Evolutionary conservation across 192 early-diverging fungal genomes (phyloP).

Genomic region (Powellomyces hirtus): DNA sequence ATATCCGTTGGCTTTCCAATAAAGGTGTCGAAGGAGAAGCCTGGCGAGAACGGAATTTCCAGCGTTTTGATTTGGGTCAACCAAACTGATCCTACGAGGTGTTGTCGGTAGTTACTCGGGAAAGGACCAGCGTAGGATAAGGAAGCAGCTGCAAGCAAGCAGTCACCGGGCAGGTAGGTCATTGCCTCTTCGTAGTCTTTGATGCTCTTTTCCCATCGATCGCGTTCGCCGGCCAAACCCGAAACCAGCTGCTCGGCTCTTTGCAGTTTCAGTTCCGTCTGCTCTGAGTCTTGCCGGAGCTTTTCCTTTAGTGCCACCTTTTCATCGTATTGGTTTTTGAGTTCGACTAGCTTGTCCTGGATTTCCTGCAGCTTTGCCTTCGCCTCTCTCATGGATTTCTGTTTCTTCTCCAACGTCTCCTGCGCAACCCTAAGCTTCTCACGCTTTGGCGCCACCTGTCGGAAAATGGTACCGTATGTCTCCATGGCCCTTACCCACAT

Average conservation of each 20-base stretch:
- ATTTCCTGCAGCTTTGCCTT: constrained; percentile 61
- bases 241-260: constrained; percentile 59
- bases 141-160: constrained; percentile 57
- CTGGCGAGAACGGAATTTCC: constrained; percentile 56
- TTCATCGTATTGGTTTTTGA: constrained; percentile 61
- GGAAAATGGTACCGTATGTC: constrained; percentile 56
- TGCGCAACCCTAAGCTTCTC: constrained; percentile 55
- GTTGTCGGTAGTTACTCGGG: constrained; percentile 54
- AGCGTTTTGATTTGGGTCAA: constrained; percentile 54
- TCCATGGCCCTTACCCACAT: constrained; percentile 66
- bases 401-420: constrained; percentile 61
- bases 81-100: constrained; percentile 48
- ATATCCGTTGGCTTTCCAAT: constrained; percentile 62
- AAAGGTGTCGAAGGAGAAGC: constrained; percentile 52
- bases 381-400: constrained; percentile 52
- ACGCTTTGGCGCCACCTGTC: constrained; percentile 60
- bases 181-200: constrained; percentile 54
- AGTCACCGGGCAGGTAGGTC: constrained; percentile 54
- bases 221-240: constrained; percentile 55
- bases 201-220: constrained; percentile 58
- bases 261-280: constrained; percentile 52
- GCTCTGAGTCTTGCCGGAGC: constrained; percentile 54
- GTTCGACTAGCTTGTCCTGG: constrained; percentile 59
- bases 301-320: constrained; percentile 58
- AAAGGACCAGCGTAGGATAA: constrained; percentile 62